Conservation (phyloP, 371 early-diverging fungal species). For the Batrachochytrium dendrobatidis region DNA sequence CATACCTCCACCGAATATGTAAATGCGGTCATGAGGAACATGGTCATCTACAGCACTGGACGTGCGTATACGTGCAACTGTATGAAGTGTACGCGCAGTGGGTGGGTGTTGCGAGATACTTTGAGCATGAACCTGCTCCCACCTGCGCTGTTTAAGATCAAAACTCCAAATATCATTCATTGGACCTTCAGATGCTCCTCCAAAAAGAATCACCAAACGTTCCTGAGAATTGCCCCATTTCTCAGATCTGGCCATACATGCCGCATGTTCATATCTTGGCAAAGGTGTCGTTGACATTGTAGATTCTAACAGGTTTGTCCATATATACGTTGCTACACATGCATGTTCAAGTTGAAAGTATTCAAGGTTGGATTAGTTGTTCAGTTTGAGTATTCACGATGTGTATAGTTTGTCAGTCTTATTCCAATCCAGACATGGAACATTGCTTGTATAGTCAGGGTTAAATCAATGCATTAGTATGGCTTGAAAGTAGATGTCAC, state of each 20-base stretch:
- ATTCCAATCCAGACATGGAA: too few relatives aligned
- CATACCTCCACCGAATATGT: conserved; percentile 18
- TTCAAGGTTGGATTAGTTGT: too few relatives aligned
- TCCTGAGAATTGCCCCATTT: not conserved
- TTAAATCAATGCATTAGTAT: too few relatives aligned
- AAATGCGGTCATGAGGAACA: conserved; percentile 4
- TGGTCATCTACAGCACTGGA: not conserved
- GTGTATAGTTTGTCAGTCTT: too few relatives aligned
- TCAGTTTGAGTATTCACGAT: too few relatives aligned
- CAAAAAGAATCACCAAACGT: conserved; percentile 21
- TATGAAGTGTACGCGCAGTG: conserved; percentile 12
- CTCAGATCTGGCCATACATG: conserved; percentile 7
- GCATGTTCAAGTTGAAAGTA: too few relatives aligned
- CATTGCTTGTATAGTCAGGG: too few relatives aligned
- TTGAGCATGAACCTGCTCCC: conserved; percentile 9
- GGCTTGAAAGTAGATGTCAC: not conserved
- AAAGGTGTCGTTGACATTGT: conserved; percentile 2
- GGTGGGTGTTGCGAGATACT: conserved; percentile 14
- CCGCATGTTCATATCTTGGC: conserved; percentile 25
- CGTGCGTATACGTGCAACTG: conserved; percentile 5
- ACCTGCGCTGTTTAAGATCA: conserved; percentile 7
- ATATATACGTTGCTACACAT: too few relatives aligned
- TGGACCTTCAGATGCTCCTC: conserved; percentile 18
- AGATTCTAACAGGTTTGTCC: too few relatives aligned
- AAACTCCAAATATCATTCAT: conserved; percentile 25